These are phyloP conservation scores for Aspergillus pseudoglaucus DNA, from an alignment of 2,329 filamentous ascomycete species.

Conservation along the genomic window DNA sequence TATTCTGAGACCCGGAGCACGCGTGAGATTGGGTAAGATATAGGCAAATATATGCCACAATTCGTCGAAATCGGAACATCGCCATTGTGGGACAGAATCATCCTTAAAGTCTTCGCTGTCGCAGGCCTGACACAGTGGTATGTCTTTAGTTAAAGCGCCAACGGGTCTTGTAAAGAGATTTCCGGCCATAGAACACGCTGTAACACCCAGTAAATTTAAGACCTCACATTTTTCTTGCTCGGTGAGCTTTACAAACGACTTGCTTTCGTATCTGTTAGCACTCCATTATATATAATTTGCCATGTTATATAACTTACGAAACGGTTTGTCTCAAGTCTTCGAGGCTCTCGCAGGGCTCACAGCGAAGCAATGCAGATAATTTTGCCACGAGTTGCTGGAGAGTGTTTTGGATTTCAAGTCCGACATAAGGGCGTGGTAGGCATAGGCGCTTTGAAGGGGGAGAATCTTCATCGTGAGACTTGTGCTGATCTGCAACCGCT, in stretches of 20 bases:
- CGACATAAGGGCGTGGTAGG: conserved; percentile 25
- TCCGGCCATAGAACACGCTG: conserved; percentile 51
- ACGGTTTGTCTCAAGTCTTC: conserved; percentile 39
- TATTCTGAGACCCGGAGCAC: conserved; percentile 57
- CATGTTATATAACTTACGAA: conserved; percentile 39
- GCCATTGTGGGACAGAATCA: conserved; percentile 7
- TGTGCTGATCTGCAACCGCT: background rate
- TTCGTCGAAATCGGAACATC: conserved; percentile 21
- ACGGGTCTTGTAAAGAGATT: conserved; percentile 33
- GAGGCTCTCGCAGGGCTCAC: conserved; percentile 27
- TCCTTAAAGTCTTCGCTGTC: conserved; percentile 23
- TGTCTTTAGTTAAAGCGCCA: conserved; percentile 15
- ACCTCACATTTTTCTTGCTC: conserved; percentile 48
- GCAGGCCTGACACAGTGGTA: conserved; percentile 32
- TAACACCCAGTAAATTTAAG: conserved; percentile 50
- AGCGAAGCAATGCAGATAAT: conserved; percentile 29
- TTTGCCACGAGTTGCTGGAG: conserved; percentile 27
- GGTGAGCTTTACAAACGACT: conserved; percentile 41
- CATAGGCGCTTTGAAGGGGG: conserved; percentile 31
- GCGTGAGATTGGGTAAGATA: conserved; percentile 34
- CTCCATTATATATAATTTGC: background rate
- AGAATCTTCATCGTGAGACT: conserved; percentile 12
- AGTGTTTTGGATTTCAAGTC: conserved; percentile 24
- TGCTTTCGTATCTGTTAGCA: conserved; percentile 18
- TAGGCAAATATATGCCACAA: conserved; percentile 40